A percentile compares a stretch with the other conserved stretches of the same genome.
Evolutionary conservation across 78 protist genomes (phyloP).

Genomic region (Dictyostelium intermedium): DNA sequence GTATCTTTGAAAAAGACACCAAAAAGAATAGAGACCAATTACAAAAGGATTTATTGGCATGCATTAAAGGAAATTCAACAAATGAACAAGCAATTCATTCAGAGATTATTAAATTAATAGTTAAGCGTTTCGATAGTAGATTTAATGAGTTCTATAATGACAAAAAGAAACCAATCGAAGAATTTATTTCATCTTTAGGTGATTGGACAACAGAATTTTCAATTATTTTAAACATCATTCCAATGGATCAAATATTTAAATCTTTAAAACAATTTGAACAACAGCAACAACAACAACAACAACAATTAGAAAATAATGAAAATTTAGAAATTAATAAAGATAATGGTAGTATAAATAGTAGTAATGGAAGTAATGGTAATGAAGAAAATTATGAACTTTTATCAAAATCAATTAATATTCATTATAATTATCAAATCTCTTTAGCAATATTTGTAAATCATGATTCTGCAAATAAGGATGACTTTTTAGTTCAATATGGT

Average conservation of each 20-base stretch:
- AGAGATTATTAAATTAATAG: background rate
- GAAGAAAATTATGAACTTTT: background rate
- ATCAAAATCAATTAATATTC: constrained; percentile 3
- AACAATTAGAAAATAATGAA: background rate
- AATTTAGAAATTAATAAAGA: background rate
- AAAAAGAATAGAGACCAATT: constrained; percentile 18
- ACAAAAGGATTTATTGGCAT: background rate
- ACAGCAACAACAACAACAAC: background rate
- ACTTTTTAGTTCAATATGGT: background rate
- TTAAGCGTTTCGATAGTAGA: constrained; percentile 6
- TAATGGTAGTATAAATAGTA: background rate
- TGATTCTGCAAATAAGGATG: background rate
- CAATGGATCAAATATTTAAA: constrained; percentile 1
- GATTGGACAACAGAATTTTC: constrained; percentile 22
- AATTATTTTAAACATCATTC: background rate
- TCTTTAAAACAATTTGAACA: background rate
- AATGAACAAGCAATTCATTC: background rate
- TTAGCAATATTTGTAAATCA: background rate
- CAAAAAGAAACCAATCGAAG: background rate
- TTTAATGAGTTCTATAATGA: constrained; percentile 8
- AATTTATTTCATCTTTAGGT: background rate
- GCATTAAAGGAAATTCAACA: background rate
- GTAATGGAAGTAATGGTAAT: background rate
- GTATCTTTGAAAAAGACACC: constrained; percentile 23
- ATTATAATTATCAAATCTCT: constrained; percentile 6